Percentiles rank a stretch among this genome's conserved stretches.
phyloP scores from a whole-genome alignment of 73 alveolate genomes.

The Tetrahymena borealis region DNA sequence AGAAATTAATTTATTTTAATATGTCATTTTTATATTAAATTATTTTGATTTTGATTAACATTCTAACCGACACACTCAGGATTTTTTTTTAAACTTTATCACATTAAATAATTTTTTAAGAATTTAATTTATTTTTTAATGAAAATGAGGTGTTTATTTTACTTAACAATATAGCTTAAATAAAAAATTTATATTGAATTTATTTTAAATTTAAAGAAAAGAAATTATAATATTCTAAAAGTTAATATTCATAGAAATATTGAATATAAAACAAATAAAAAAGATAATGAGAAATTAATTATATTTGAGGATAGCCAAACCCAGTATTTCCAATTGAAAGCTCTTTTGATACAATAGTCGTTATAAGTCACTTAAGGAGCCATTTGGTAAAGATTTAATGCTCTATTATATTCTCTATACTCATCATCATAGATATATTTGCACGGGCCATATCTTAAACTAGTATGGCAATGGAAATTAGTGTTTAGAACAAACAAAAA shows the following conservation, averaged over 20 bases:
- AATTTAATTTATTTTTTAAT: no score
- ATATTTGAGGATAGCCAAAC: not conserved
- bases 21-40: no score
- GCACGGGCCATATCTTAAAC: slow-evolving; percentile 34
- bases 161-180: no score
- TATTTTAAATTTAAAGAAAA: no score
- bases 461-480: slow-evolving; percentile 33
- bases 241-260: not conserved
- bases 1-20: no score
- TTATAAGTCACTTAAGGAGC: slow-evolving; percentile 13
- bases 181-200: no score
- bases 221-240: not conserved
- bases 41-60: no score
- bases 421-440: slow-evolving; percentile 18
- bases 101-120: no score
- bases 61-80: no score
- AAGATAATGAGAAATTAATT: not conserved
- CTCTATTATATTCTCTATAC: slow-evolving; percentile 2
- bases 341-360: slow-evolving; percentile 18
- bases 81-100: no score
- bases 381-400: slow-evolving; percentile 12
- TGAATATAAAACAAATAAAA: not conserved
- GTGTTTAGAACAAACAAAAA: slow-evolving; percentile 23
- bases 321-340: slow-evolving; percentile 15
- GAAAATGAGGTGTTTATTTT: no score